These are phyloP conservation scores for Camellia lanceoleosa DNA, from an alignment of 148 eudicot species.

Conservation along the genomic window DNA sequence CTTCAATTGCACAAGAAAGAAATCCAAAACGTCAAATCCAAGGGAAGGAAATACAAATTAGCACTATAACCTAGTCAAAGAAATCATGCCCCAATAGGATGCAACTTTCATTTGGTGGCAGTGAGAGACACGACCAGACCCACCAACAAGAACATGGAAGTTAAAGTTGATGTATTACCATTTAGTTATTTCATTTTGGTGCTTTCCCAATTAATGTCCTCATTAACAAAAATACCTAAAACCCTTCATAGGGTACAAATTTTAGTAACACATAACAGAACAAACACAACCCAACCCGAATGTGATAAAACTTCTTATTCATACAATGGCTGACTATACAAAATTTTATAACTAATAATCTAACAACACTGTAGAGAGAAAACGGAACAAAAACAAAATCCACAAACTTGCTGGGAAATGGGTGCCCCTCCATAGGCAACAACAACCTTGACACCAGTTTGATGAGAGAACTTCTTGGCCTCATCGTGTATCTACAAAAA, in stretches of 20 bases:
- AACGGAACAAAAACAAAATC: background rate
- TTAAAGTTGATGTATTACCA: background rate
- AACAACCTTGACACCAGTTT: conserved; percentile 73
- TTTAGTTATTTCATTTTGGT: background rate
- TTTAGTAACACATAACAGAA: background rate
- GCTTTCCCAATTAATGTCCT: background rate
- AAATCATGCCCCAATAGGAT: background rate
- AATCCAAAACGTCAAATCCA: too few relatives aligned
- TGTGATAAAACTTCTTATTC: too few relatives aligned
- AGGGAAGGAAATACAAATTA: background rate
- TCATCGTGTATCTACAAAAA: conserved; percentile 63
- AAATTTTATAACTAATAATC: background rate
- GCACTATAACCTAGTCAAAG: background rate
- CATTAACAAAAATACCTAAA: background rate
- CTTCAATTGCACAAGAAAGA: too few relatives aligned
- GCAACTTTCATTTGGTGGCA: background rate
- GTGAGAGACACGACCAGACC: background rate
- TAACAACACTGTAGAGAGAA: background rate
- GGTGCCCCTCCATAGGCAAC: conserved; percentile 93
- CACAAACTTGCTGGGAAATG: conserved; percentile 51
- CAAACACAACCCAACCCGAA: too few relatives aligned
- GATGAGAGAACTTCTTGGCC: conserved; percentile 69
- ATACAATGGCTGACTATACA: background rate
- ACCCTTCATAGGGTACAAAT: background rate
- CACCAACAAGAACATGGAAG: background rate